phyloP scores from a whole-genome alignment of 208 protist genomes.

The Acanthamoeba castellanii region DNA sequence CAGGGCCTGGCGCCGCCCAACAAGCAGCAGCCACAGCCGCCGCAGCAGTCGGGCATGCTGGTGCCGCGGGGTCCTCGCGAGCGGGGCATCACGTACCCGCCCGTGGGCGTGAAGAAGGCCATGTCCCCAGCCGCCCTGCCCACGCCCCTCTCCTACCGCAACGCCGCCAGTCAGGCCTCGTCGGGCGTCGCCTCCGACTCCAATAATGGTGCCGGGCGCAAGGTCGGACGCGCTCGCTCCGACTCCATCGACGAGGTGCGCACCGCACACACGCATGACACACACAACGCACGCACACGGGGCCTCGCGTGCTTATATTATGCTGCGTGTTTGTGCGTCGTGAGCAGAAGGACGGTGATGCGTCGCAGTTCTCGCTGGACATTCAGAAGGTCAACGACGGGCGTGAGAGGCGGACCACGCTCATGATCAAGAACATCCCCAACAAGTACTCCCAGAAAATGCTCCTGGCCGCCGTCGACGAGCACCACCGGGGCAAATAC shows the following conservation, averaged over 20 bases:
- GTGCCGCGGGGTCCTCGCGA: not conserved
- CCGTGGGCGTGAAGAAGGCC: not conserved
- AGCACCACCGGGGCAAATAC: slow-evolving; percentile 82
- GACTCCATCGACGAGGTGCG: not conserved
- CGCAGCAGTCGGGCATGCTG: not conserved
- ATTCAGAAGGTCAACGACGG: slow-evolving; percentile 76
- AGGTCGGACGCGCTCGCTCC: not conserved
- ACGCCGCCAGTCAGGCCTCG: not conserved
- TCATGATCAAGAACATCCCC: slow-evolving; percentile 92
- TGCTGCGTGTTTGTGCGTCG: no score
- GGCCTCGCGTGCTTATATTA: not conserved
- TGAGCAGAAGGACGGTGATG: not conserved
- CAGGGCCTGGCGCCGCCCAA: not conserved
- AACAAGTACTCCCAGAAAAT: slow-evolving; percentile 89
- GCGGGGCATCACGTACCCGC: not conserved
- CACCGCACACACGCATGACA: not conserved
- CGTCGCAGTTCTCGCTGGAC: slow-evolving; percentile 76
- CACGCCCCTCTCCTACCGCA: not conserved
- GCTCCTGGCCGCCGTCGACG: slow-evolving; percentile 85
- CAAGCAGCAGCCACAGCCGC: not conserved
- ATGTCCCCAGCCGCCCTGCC: not conserved
- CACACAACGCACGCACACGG: not conserved
- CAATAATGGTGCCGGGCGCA: not conserved
- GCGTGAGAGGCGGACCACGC: slow-evolving; percentile 85
- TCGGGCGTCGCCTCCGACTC: not conserved